These are phyloP conservation scores for Rhizophora apiculata DNA, from an alignment of 345 rosid species.

Conservation along the genomic window DNA sequence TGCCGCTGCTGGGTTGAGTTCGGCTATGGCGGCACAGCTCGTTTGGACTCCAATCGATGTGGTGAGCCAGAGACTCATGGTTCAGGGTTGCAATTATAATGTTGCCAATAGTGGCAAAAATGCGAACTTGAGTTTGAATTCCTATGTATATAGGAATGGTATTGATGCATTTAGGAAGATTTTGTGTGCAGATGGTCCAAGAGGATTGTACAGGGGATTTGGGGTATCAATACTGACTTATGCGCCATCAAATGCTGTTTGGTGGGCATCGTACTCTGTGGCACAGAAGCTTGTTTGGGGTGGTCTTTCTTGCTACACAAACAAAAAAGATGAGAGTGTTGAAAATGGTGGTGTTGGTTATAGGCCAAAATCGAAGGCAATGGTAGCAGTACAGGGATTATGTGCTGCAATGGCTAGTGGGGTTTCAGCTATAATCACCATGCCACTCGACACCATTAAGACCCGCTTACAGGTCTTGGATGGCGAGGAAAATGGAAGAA, in stretches of 20 bases:
- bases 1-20: constrained; percentile 84
- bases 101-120: constrained; percentile 20
- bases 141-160: constrained; percentile 56
- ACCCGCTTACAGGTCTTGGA: constrained; percentile 84
- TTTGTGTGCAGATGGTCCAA: constrained; percentile 62
- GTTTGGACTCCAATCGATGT: constrained; percentile 93
- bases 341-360: constrained; percentile 13
- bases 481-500: constrained; percentile 56
- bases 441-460: constrained; percentile 87
- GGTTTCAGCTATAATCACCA: constrained; percentile 65
- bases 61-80: constrained; percentile 92
- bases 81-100: constrained; percentile 48
- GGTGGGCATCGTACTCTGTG: constrained; percentile 98
- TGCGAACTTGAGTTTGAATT: constrained; percentile 30
- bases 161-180: constrained; percentile 81
- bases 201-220: constrained; percentile 88
- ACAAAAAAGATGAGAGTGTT: constrained; percentile 27
- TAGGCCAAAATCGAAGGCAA: constrained; percentile 40
- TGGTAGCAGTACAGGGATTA: constrained; percentile 56
- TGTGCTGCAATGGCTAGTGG: constrained; percentile 89
- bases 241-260: constrained; percentile 92
- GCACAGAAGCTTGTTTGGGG: constrained; percentile 61
- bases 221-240: constrained; percentile 90
- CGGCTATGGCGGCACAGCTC: constrained; percentile 86
- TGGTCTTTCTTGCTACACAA: constrained; percentile 33